Conservation (phyloP, 768 basidiomycete genomes). For the Boletus reticulatus region DNA sequence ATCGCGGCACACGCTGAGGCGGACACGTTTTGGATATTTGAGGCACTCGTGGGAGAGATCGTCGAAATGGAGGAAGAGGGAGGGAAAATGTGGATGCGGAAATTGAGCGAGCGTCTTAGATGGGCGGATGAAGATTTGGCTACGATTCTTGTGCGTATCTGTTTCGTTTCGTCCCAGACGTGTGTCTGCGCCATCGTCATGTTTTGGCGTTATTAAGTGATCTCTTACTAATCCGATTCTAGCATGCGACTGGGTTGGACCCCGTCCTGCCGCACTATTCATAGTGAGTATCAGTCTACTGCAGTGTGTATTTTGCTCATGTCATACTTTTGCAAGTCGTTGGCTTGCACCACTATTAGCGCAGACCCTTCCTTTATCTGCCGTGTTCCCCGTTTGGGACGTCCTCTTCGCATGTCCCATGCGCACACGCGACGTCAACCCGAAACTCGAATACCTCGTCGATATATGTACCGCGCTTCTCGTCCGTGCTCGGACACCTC, state of each 20-base stretch:
- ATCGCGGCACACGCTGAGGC: constrained; percentile 71
- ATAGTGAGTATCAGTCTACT: constrained; percentile 48
- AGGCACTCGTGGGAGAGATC: constrained; percentile 70
- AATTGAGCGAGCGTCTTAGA: constrained; percentile 54
- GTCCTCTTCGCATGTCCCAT: constrained; percentile 59
- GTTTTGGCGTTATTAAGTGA: background rate
- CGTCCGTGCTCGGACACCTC: constrained; percentile 48
- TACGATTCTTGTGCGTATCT: constrained; percentile 48
- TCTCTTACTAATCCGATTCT: background rate
- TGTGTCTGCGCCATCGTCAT: background rate
- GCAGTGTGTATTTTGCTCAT: background rate
- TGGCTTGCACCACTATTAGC: constrained; percentile 74
- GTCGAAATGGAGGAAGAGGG: constrained; percentile 70
- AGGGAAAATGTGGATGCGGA: constrained; percentile 59
- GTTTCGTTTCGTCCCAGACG: background rate
- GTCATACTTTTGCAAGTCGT: constrained; percentile 42
- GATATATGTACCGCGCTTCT: constrained; percentile 73
- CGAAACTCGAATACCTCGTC: constrained; percentile 66
- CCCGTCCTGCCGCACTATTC: constrained; percentile 77
- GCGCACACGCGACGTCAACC: constrained; percentile 49
- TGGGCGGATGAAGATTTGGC: constrained; percentile 66
- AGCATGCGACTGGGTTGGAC: constrained; percentile 67
- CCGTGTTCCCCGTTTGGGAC: constrained; percentile 68
- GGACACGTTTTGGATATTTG: constrained; percentile 81
- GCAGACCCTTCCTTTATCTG: constrained; percentile 66